Base-by-base conservation (phyloP, 805 yeast species). In the Sungouiozyma ichnusensis region DNA sequence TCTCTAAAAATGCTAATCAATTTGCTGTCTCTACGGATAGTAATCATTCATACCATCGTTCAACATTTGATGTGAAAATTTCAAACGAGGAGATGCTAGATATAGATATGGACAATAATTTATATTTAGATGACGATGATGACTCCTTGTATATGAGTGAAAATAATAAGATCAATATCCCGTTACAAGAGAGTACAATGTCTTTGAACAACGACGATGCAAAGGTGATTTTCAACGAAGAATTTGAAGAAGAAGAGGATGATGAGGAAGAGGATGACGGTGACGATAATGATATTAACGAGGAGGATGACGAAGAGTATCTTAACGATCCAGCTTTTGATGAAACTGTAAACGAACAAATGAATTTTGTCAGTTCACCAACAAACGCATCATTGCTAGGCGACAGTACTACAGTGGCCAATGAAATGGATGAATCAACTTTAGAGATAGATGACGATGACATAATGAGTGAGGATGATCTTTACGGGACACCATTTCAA, bases 171-270 rank as follows among this genome's bases (percentile, higher is more conserved):
- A 18, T 13, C 37, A 27, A 8, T 35, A 27, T 18, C 18, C 52
- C 58, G 5, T 44, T 58, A 20, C 57, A 56, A 34, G 62, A 56
- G 45, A 50, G 49, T 39, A 46, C 41, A 39, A 44, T 45, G 36
- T 45, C 55, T 3, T 48, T 53, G 31, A 55, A 52, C 36, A 48
- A 49, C 37, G 60, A 53, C 34, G 57, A 57, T 40, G 61, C 64
- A 14, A 51, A 53, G 46, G 47, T 53, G 40, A 50, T 54, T 9
- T 59, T 57, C 39, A 59, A 57, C 39, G 53, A 58, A 35, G 64
- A 59, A 38, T 59, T 56, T 42, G 49, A 52, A 20, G 60, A 57
- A 43, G 58, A 55, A 35, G 40, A 53, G 7, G 55, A 46, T 17
- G 42, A 36, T 13, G 48, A 45, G 2, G 45, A 42, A 3, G 41